These are phyloP conservation scores for Fusarium sp. DNA, from an alignment of 2,329 filamentous ascomycete species.

Conservation along the genomic window DNA sequence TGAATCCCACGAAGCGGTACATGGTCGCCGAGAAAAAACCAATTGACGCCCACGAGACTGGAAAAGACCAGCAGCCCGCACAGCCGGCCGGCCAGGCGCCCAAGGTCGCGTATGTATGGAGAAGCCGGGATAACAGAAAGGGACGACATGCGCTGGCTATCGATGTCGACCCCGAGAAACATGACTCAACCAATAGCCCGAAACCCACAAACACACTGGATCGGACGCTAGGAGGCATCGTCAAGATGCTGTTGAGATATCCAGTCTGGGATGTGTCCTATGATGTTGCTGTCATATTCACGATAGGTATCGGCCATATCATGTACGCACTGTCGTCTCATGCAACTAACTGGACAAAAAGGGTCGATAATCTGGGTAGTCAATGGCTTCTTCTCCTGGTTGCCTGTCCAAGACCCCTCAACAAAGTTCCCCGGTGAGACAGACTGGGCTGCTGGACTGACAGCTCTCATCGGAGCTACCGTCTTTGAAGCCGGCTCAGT, in stretches of 20 bases:
- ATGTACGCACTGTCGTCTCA: neutral
- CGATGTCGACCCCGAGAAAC: slow-evolving; percentile 21
- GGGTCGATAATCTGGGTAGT: slow-evolving; percentile 68
- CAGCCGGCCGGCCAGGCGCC: neutral
- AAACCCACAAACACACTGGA: slow-evolving; percentile 47
- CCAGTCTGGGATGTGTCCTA: slow-evolving; percentile 62
- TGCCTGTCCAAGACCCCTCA: slow-evolving; percentile 66
- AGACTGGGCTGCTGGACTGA: slow-evolving; percentile 72
- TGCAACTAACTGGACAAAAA: slow-evolving; percentile 14
- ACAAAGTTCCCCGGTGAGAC: slow-evolving; percentile 69
- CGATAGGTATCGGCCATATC: slow-evolving; percentile 49
- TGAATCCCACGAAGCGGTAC: slow-evolving; percentile 26
- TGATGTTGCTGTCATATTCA: slow-evolving; percentile 59
- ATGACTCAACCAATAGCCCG: slow-evolving; percentile 38
- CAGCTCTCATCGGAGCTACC: slow-evolving; percentile 77
- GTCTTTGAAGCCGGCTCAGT: slow-evolving; percentile 77
- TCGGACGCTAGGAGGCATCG: slow-evolving; percentile 49
- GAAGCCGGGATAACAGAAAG: slow-evolving; percentile 61
- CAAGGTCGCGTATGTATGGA: slow-evolving; percentile 57
- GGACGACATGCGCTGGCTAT: slow-evolving; percentile 56
- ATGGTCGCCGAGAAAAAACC: neutral
- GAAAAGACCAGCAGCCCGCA: neutral
- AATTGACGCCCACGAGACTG: neutral
- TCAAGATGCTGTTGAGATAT: slow-evolving; percentile 55
- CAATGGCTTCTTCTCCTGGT: slow-evolving; percentile 71